Evolutionary conservation across 805 yeast genomes (phyloP).

Genomic region (Schwanniomyces sp.): DNA sequence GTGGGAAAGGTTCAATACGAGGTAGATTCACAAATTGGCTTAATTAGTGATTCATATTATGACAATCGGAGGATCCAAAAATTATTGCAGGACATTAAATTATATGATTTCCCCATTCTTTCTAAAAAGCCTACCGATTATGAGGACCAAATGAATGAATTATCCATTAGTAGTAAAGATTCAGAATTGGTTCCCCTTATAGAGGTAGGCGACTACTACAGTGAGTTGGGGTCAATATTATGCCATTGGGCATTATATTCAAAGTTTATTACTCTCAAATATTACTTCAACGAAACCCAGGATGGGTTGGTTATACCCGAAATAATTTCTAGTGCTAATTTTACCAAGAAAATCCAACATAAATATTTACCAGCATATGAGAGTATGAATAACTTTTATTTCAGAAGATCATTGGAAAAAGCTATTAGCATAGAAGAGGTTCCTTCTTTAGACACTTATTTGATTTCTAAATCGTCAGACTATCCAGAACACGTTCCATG

Average conservation of each 20-base stretch:
- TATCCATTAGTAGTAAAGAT: slow-evolving; percentile 26
- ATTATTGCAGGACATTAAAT: slow-evolving; percentile 51
- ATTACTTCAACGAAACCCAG: slow-evolving; percentile 46
- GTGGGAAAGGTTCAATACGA: slow-evolving; percentile 78
- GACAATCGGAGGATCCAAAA: slow-evolving; percentile 66
- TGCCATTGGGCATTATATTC: slow-evolving; percentile 85
- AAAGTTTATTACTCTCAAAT: slow-evolving; percentile 67
- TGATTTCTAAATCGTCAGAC: slow-evolving; percentile 9
- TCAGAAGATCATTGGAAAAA: slow-evolving; percentile 77
- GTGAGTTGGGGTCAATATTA: slow-evolving; percentile 73
- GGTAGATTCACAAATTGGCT: slow-evolving; percentile 89
- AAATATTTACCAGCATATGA: slow-evolving; percentile 65
- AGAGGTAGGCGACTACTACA: slow-evolving; percentile 63
- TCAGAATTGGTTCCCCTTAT: slow-evolving; percentile 51
- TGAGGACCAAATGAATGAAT: slow-evolving; percentile 16
- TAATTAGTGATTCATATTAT: slow-evolving; percentile 82
- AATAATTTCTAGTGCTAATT: slow-evolving; percentile 53
- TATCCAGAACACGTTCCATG: slow-evolving; percentile 64
- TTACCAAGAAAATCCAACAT: slow-evolving; percentile 53
- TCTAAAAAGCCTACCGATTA: slow-evolving; percentile 11
- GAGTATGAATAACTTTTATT: slow-evolving; percentile 59
- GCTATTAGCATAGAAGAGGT: slow-evolving; percentile 78
- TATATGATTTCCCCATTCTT: slow-evolving; percentile 42
- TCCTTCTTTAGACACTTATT: slow-evolving; percentile 50
- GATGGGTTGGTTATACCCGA: slow-evolving; percentile 44